Evolutionary conservation across 2,329 filamentous ascomycete genomes (phyloP).

Genomic region (Colletotrichum chlorophyti): DNA sequence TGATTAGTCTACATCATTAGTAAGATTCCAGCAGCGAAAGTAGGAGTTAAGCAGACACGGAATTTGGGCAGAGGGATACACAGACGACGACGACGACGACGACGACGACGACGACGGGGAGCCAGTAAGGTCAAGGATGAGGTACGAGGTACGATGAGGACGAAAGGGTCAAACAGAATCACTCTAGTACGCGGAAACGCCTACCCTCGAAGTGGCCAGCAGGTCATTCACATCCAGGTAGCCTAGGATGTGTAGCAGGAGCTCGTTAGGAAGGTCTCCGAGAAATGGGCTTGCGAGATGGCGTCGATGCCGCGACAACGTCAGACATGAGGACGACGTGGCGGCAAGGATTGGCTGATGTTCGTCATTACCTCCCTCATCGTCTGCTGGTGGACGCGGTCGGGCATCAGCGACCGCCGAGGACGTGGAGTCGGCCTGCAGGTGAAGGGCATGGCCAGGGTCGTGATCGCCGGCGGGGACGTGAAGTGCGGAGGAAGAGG

Average conservation of each 20-base stretch:
- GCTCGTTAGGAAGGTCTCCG: slow-evolving; percentile 58
- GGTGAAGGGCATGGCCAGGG: slow-evolving; percentile 29
- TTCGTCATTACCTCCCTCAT: background rate
- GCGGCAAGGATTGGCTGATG: background rate
- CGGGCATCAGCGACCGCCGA: slow-evolving; percentile 37
- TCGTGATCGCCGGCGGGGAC: slow-evolving; percentile 7
- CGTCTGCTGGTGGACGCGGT: slow-evolving; percentile 24
- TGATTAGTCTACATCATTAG: slow-evolving; percentile 59
- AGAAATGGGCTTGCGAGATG: slow-evolving; percentile 9
- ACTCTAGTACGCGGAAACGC: slow-evolving; percentile 34
- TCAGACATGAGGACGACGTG: slow-evolving; percentile 9
- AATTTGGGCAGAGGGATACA: no score
- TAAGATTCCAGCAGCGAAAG: slow-evolving; percentile 14
- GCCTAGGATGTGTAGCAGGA: slow-evolving; percentile 61
- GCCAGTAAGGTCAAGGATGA: background rate
- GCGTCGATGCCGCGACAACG: background rate
- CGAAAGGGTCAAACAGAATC: background rate
- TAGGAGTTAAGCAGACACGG: no score
- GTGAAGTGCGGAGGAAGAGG: background rate
- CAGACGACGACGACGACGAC: no score
- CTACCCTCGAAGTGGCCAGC: slow-evolving; percentile 62
- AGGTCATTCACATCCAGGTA: slow-evolving; percentile 65
- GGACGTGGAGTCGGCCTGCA: slow-evolving; percentile 28
- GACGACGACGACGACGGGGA: background rate
- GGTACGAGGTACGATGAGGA: background rate